Evolutionary conservation across 1,284 basidiomycete genomes (phyloP).

Genomic region (Inonotus obliquus): DNA sequence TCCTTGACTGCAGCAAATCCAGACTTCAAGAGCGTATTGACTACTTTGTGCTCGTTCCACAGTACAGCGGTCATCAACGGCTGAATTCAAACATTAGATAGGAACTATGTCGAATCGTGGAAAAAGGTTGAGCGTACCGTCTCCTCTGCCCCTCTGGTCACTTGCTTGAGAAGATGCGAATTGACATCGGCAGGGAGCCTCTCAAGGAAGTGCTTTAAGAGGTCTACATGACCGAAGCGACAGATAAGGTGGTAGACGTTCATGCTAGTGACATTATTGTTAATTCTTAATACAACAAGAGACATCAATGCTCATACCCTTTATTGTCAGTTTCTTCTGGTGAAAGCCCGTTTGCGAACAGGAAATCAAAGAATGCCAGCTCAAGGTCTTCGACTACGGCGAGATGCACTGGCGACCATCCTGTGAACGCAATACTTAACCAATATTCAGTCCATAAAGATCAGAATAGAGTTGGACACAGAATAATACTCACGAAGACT

Average conservation of each 20-base stretch:
- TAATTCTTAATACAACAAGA: background rate
- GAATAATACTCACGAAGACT: slow-evolving; percentile 13
- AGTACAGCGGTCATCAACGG: slow-evolving; percentile 47
- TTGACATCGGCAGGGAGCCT: slow-evolving; percentile 45
- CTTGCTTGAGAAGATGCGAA: slow-evolving; percentile 38
- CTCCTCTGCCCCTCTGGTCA: slow-evolving; percentile 38
- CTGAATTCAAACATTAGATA: slow-evolving; percentile 27
- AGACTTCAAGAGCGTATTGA: slow-evolving; percentile 34
- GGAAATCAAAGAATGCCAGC: slow-evolving; percentile 41
- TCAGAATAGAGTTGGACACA: slow-evolving; percentile 26
- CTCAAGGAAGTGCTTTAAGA: slow-evolving; percentile 40
- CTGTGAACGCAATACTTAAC: slow-evolving; percentile 33
- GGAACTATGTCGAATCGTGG: background rate
- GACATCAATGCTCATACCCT: slow-evolving; percentile 34
- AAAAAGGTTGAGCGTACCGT: slow-evolving; percentile 35
- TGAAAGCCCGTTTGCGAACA: slow-evolving; percentile 43
- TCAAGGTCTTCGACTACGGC: slow-evolving; percentile 33
- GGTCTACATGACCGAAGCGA: slow-evolving; percentile 23
- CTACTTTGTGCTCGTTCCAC: slow-evolving; percentile 23
- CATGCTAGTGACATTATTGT: slow-evolving; percentile 34
- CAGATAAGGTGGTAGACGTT: slow-evolving; percentile 52
- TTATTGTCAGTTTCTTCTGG: slow-evolving; percentile 37
- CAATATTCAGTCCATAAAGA: background rate
- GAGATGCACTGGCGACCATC: slow-evolving; percentile 38
- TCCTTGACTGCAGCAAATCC: slow-evolving; percentile 24